phyloP scores from a whole-genome alignment of 208 protist genomes.

The Crithidia thermophila region DNA sequence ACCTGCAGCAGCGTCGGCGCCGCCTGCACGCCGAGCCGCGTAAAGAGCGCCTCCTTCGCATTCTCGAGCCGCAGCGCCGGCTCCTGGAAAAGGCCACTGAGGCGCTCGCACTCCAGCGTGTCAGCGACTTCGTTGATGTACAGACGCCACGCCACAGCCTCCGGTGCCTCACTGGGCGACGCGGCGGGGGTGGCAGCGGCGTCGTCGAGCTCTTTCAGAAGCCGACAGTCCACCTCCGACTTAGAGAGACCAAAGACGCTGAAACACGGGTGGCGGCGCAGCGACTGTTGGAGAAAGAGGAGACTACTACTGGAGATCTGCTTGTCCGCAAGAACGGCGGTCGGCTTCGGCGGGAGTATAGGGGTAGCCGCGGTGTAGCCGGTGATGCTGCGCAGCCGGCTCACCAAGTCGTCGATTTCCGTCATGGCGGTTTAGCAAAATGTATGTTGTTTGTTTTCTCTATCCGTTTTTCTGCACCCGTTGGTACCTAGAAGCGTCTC shows the following conservation, averaged over 20 bases:
- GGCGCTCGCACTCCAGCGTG: constrained; percentile 69
- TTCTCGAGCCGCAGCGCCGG: constrained; percentile 16
- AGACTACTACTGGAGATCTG: constrained; percentile 47
- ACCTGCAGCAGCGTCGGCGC: constrained; percentile 53
- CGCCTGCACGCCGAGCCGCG: constrained; percentile 52
- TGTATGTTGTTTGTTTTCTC: neutral
- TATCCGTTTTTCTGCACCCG: neutral
- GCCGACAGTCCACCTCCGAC: constrained; percentile 36
- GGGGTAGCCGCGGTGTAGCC: constrained; percentile 40
- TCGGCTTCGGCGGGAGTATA: constrained; percentile 8
- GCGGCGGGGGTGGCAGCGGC: constrained; percentile 2
- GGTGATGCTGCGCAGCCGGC: constrained; percentile 67
- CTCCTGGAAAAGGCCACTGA: constrained; percentile 58
- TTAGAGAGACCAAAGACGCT: constrained; percentile 13
- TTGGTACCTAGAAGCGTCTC: too few relatives aligned
- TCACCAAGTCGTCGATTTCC: constrained; percentile 66
- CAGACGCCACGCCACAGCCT: constrained; percentile 19
- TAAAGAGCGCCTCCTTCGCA: constrained; percentile 20
- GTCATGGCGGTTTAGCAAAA: constrained; percentile 13
- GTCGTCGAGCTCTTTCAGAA: constrained; percentile 34
- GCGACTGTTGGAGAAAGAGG: constrained; percentile 66
- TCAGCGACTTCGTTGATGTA: constrained; percentile 73
- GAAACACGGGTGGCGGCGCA: constrained; percentile 68
- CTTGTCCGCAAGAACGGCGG: constrained; percentile 20
- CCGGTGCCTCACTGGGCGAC: neutral